Percentiles rank a stretch among this genome's conserved stretches.
These are phyloP conservation scores for Leucosporidium yakuticum DNA, from an alignment of 768 basidiomycete species.

Conservation along the genomic window DNA sequence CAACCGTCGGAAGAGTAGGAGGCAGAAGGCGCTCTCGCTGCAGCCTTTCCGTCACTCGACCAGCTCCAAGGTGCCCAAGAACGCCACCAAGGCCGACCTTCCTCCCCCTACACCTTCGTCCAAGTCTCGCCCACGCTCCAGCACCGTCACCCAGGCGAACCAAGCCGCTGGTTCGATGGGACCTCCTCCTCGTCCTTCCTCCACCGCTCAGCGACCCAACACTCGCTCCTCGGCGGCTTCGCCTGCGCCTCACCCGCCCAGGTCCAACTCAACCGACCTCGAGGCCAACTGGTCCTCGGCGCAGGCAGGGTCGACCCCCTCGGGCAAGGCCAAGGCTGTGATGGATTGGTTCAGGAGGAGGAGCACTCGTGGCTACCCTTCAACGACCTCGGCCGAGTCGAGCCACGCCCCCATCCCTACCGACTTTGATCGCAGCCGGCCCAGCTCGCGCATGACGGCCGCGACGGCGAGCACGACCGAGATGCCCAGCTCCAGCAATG, in stretches of 20 bases:
- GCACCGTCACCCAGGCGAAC: conserved; percentile 5
- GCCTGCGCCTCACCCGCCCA: too few relatives aligned
- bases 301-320: conserved; percentile 43
- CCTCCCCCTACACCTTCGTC: too few relatives aligned
- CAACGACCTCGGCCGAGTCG: background rate
- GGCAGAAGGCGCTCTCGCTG: conserved; percentile 73
- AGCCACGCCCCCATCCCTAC: conserved; percentile 28
- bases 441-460: background rate
- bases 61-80: conserved; percentile 23
- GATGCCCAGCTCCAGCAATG: background rate
- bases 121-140: conserved; percentile 17
- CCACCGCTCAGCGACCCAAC: conserved; percentile 5
- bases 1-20: conserved; percentile 22
- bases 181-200: background rate
- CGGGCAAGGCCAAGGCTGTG: conserved; percentile 86
- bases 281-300: conserved; percentile 28
- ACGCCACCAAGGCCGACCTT: conserved; percentile 8
- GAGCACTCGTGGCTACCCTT: conserved; percentile 32
- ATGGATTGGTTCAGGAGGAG: conserved; percentile 90
- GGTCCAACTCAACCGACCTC: conserved; percentile 15
- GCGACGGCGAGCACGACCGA: conserved; percentile 1
- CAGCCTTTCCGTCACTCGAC: conserved; percentile 30
- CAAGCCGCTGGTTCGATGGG: background rate
- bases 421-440: conserved; percentile 25
- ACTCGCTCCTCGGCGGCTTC: conserved; percentile 1